A percentile compares a stretch with the other conserved stretches of the same genome.
phyloP scores from a whole-genome alignment of 78 protist species.

The Neovahlkampfia damariscottae region DNA sequence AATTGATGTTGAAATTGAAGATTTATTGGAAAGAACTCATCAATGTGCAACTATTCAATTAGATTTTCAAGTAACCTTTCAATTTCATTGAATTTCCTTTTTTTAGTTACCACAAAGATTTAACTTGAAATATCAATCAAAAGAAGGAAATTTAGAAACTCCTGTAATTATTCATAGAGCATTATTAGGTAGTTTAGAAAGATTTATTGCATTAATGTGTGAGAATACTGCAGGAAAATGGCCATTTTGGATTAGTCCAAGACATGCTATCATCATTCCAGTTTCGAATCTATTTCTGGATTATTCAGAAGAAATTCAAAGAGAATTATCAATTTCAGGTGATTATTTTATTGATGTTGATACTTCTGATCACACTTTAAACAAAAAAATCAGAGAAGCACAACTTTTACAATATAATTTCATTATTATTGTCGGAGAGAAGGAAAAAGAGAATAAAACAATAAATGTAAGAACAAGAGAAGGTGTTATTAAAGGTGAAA shows the following conservation, averaged over 20 bases:
- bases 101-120: constrained; percentile 87
- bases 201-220: constrained; percentile 91
- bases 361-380: constrained; percentile 19
- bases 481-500: background rate
- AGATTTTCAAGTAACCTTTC: constrained; percentile 96
- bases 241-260: constrained; percentile 99
- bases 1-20: constrained; percentile 84
- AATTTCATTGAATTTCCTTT: too few relatives aligned
- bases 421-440: constrained; percentile 81
- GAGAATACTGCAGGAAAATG: constrained; percentile 93
- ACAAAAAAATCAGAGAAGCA: constrained; percentile 75
- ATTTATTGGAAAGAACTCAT: constrained; percentile 68
- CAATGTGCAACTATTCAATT: constrained; percentile 98
- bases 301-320: constrained; percentile 53
- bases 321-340: constrained; percentile 3
- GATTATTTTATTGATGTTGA: constrained; percentile 65
- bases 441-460: constrained; percentile 48
- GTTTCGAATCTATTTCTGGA: constrained; percentile 48
- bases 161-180: constrained; percentile 99
- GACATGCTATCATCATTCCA: constrained; percentile 87
- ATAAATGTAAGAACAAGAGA: constrained; percentile 77
- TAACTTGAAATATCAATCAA: constrained; percentile 45
- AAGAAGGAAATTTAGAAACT: constrained; percentile 14
- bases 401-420: constrained; percentile 69
- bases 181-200: constrained; percentile 92